Base-by-base conservation (phyloP, 768 basidiomycete genomes). In the Mycena venus region DNA sequence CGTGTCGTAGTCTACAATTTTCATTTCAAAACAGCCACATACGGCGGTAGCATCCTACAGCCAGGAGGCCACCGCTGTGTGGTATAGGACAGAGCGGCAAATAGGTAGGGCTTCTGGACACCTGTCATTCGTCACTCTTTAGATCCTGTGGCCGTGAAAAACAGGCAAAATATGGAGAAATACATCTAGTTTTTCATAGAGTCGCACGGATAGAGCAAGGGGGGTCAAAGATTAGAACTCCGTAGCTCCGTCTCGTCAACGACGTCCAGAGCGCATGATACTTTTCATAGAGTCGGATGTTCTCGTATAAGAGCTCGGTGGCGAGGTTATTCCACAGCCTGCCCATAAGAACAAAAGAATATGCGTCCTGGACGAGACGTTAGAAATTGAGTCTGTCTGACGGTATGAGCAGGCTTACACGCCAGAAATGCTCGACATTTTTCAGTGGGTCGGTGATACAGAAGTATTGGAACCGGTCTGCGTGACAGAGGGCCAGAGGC, bases 231-330 rank as follows among this genome's bases (percentile, higher is more conserved):
- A n/a, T n/a, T n/a, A n/a, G n/a, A n/a, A n/a, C n/a, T n/a, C n/a
- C 66, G 11, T 15, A 60, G 4, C 17, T 36, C 6, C 42, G 29
- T 21, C 23, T 14, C 31, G 47, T 23, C 21, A 75, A n/a, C 6
- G 75, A 53, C 42, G 40, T 25, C 25, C 14, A 59, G 15, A 72
- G 75, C 12, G 62, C 27, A 0, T 42, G 3, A 36, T 60, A 71
- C 19, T 40, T 38, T 9, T 42, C 11, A 32, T 72, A 31, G 15
- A 75, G 51, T 14, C 53, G 36, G 4, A 75, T 58, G 29, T 72
- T 75, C 31, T 75, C 66, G 44, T 58, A 72, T 27, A 72, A n/a
- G 32, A 75, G 25, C 23, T 72, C 75, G 4, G 51, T 56, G 1
- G 70, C 70, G 3, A 68, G 47, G 34, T 11, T 15, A 36, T 69